Conservation (phyloP, 208 protist genomes). For the Acanthamoeba culbertsoni region DNA sequence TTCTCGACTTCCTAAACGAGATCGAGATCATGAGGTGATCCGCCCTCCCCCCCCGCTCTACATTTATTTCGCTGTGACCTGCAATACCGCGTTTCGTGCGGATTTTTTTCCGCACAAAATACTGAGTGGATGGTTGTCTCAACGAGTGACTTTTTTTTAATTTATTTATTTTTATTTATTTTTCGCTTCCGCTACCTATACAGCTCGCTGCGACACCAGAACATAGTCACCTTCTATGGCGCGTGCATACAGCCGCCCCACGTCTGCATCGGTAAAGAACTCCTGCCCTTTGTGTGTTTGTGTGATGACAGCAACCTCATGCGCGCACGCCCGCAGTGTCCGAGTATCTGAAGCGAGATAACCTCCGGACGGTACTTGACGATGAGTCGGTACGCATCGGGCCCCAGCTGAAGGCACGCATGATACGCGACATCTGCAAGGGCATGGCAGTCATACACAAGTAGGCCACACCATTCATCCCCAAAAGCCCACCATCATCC, state of each 20-base stretch:
- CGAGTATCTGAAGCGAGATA: constrained; percentile 53
- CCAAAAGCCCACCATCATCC: too few relatives aligned
- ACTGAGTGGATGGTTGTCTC: too few relatives aligned
- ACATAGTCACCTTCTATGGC: constrained; percentile 50
- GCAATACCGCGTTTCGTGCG: too few relatives aligned
- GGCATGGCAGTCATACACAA: constrained; percentile 52
- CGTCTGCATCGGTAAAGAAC: background rate
- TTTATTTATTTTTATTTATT: background rate
- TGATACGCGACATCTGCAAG: constrained; percentile 51
- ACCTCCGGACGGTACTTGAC: constrained; percentile 51
- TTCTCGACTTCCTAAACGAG: constrained; percentile 33
- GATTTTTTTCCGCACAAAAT: too few relatives aligned
- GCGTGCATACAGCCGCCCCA: constrained; percentile 21
- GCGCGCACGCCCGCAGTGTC: too few relatives aligned
- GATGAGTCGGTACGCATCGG: background rate
- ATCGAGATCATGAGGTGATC: constrained; percentile 44
- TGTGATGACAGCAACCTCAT: too few relatives aligned
- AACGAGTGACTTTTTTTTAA: too few relatives aligned
- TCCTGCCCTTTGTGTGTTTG: background rate
- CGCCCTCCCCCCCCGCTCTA: background rate
- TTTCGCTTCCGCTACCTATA: too few relatives aligned
- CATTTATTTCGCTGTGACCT: background rate
- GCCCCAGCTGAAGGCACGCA: background rate
- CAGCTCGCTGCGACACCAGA: constrained; percentile 49
- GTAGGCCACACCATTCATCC: too few relatives aligned